Base-by-base conservation (phyloP, 139 green algal genomes). In the Micractinium sp. region DNA sequence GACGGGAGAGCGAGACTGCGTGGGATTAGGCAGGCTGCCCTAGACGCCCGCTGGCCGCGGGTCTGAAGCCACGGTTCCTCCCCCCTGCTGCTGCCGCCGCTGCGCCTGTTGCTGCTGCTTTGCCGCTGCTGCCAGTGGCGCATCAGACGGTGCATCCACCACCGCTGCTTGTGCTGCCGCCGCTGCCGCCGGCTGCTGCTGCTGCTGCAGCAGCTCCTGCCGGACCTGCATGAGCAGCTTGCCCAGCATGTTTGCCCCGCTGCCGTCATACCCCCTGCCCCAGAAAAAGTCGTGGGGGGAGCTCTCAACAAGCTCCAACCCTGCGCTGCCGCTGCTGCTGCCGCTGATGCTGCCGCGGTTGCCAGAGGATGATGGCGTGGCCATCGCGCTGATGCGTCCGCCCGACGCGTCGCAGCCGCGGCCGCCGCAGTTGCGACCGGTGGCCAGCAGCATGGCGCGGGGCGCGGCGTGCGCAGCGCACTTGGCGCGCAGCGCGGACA, bases 281-380 rank as follows among this genome's bases (percentile, higher is more conserved):
- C 98, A 99, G 85, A 97, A 98, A 67, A 91, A 95, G 87, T 99
- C 97, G 76, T 97, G 90, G 1, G 97, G 96, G 18, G 95, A 96
- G 66, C 76, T 89, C 90, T 99, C 97, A 27, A 98, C 90, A 22
- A 99, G 61, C 33, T 88, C 67, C 39, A 73, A 71, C 1, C 56
- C 47, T 1, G 35, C 13, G 22, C 13, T 74, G 39, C 33, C 27
- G 23, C 41, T 47, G 41, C 33, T 15, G 23, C 41, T 47, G 41
- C 35, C 56, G 3, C 63, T 63, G 61, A 60, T 31, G 82, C 61
- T 9, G 61, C 38, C 38, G 82, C 22, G 33, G 25, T 1, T 63
- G 71, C 74, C 74, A 14, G n/a, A 35, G 73, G 31, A 14, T 53
- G 74, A 77, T 29, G 75, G 75, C 75, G 75, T 35, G 35, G 35